Base-by-base conservation (phyloP, 148 eudicot species). In the Cornus florida region DNA sequence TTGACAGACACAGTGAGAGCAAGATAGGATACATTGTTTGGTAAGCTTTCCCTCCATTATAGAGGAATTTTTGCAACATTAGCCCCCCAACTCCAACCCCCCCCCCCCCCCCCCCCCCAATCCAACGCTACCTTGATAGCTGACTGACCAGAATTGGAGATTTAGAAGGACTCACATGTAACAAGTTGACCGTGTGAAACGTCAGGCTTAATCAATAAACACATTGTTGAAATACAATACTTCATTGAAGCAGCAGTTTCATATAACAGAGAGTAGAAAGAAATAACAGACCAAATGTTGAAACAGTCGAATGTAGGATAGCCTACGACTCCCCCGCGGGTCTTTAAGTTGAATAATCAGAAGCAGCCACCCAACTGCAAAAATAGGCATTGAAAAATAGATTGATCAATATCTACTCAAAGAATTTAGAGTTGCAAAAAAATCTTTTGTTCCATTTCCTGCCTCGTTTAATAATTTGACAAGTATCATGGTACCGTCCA, bases 361-460 rank as follows among this genome's bases (percentile, higher is more conserved):
- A 75, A 10, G 82, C 88, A 80, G 71, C 92, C 92, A 64, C 92
- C 92, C 81, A 85, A 83, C 92, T 89, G 92, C 80, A 77, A 70
- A 38, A 71, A 39, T 0, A 43, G 38, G 5, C 72, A 76, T 67
- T 2, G 57, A 8, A 23, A 39, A 38, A 53, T 43, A 20, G 48
- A 31, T 16, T 39, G 57, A 43, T 24, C 19, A 65, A 59, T 22
- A 59, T 69, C 28, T 35, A 33, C 46, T 20, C n/a, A 81, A 64
- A 14, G n/a, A 59, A 16, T 10, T 43, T 11, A 10, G 46, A 4
- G n/a, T n/a, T 17, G 2, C 3, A 62, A 62, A 1, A 6, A 62
- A 3, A 19, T 28, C 0, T 38, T 13, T 10, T 23, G 16, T 17
- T 66, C 17, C 10, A 39, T 8, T 23, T 28, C 24, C 17, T 5